Evolutionary conservation across 805 yeast species (phyloP).

Genomic region (Metschnikowia hibisci): DNA sequence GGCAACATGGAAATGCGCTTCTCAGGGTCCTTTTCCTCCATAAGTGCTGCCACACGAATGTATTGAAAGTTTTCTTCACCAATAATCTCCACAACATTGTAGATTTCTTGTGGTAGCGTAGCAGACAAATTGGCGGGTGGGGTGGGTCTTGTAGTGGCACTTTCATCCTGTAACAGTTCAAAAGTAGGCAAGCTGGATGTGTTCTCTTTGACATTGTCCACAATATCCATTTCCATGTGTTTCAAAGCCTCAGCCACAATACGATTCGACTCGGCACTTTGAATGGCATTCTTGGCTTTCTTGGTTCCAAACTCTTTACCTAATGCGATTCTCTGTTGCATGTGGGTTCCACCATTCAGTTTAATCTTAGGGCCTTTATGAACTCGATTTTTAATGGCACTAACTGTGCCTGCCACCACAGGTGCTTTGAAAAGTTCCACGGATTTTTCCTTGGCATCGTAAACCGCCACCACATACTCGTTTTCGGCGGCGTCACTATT

Average conservation of each 20-base stretch:
- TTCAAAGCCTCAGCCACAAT: constrained; percentile 81
- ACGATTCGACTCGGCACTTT: constrained; percentile 74
- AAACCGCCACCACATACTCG: constrained; percentile 71
- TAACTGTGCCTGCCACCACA: constrained; percentile 56
- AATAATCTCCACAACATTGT: constrained; percentile 69
- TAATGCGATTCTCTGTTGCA: constrained; percentile 70
- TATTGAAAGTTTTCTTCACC: constrained; percentile 59
- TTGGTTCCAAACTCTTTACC: constrained; percentile 98
- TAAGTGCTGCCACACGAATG: constrained; percentile 60
- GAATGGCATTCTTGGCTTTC: constrained; percentile 88
- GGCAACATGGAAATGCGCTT: constrained; percentile 60
- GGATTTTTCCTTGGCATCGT: constrained; percentile 61
- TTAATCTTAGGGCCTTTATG: constrained; percentile 61
- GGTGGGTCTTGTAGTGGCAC: constrained; percentile 73
- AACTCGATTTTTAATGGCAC: constrained; percentile 56
- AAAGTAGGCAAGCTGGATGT: constrained; percentile 74
- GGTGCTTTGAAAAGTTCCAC: constrained; percentile 65
- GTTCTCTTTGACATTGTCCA: constrained; percentile 68
- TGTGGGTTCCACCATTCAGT: constrained; percentile 48
- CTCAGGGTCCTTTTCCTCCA: constrained; percentile 48
- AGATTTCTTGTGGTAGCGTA: constrained; percentile 76
- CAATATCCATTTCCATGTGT: constrained; percentile 71
- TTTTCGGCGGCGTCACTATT: constrained; percentile 29
- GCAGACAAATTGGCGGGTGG: constrained; percentile 77
- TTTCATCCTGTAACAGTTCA: constrained; percentile 53